Evolutionary conservation across 2,329 filamentous ascomycete genomes (phyloP), one percentile per base, ranked within the genome.

Genomic region (Aureobasidium sp.): DNA sequence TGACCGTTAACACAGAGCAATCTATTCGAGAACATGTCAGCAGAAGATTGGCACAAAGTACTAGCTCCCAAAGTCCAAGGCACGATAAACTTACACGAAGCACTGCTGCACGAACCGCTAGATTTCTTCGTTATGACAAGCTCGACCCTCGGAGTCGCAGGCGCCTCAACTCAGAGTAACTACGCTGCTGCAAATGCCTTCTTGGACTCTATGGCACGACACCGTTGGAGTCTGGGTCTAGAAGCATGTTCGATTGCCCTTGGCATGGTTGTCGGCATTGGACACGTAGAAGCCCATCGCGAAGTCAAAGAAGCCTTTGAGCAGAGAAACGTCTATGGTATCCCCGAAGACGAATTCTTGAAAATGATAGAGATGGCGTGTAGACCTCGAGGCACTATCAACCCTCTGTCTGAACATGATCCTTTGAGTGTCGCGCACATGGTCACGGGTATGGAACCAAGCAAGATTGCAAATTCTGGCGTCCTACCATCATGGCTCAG

Each of bases 61-160:
- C 50, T 66, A 5, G n/a, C 11, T 2, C 66, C 70, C 13, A 74
- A 73, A 54, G 64, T 72, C 5, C 16, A 64, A 16, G 70, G 68
- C 11, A 67, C 69, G 11, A 67, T 66, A 63, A 69, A 72, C 41
- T 62, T 73, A 10, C 68, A 68, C 61, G 50, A 64, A 10, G 29
- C 45, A 49, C 7, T 49, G 36, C 62, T 4, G 50, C 63, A 27
- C 9, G 39, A 42, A 6, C 48, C 14, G 14, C 34, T 51, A 5
- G 71, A 73, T 58, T 73, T 73, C 59, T 73, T 73, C 62, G 42
- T 70, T 42, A 34, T 66, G 3, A 59, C 69, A 2, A 65, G 61
- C 5, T 65, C 63, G 13, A 41, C 61, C 3, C 34, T 49, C 1
- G 63, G 58, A 14, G 32, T 64, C 13, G 50, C 27, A 5, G 65